Percentiles rank a stretch among this genome's conserved stretches.
phyloP scores from a whole-genome alignment of 1,139 yeast genomes.

The Eremothecium cymbalariae region DNA sequence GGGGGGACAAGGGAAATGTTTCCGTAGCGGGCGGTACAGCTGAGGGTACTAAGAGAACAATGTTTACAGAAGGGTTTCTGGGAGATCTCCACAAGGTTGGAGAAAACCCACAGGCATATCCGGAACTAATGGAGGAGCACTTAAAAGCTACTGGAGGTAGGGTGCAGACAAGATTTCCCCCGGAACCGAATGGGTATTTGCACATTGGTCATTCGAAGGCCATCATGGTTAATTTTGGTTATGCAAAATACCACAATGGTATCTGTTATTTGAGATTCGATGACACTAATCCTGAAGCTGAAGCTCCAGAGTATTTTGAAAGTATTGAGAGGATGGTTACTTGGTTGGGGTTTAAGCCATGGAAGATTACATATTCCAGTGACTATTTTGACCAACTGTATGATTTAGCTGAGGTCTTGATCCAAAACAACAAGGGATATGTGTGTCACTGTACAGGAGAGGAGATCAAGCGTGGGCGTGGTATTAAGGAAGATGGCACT shows the following conservation, averaged over 20 bases:
- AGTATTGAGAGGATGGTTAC: slow-evolving; percentile 76
- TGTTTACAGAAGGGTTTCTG: slow-evolving; percentile 92
- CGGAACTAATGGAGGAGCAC: slow-evolving; percentile 77
- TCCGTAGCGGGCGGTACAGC: too few species aligned
- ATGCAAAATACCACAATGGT: slow-evolving; percentile 78
- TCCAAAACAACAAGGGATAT: slow-evolving; percentile 64
- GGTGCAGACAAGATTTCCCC: slow-evolving; percentile 93
- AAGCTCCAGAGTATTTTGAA: slow-evolving; percentile 82
- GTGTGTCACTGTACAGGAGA: slow-evolving; percentile 93
- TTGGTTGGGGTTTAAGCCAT: slow-evolving; percentile 93
- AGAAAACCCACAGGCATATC: slow-evolving; percentile 83
- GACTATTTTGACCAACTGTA: slow-evolving; percentile 88
- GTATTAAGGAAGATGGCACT: slow-evolving; percentile 83
- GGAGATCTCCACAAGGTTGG: slow-evolving; percentile 95
- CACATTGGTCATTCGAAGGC: slow-evolving; percentile 99
- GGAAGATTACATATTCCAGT: slow-evolving; percentile 90
- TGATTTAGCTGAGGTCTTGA: slow-evolving; percentile 74
- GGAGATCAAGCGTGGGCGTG: slow-evolving; percentile 83
- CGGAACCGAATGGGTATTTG: slow-evolving; percentile 94
- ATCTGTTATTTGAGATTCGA: slow-evolving; percentile 87
- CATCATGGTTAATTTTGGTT: slow-evolving; percentile 92
- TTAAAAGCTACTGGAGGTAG: slow-evolving; percentile 67
- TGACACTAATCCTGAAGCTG: slow-evolving; percentile 98
- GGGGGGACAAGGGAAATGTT: slow-evolving; percentile 27
- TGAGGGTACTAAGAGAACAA: slow-evolving; percentile 48